These are phyloP conservation scores for Polytrichum commune DNA, from an alignment of 225 moss, liverwort and hornwort species.

Conservation along the genomic window DNA sequence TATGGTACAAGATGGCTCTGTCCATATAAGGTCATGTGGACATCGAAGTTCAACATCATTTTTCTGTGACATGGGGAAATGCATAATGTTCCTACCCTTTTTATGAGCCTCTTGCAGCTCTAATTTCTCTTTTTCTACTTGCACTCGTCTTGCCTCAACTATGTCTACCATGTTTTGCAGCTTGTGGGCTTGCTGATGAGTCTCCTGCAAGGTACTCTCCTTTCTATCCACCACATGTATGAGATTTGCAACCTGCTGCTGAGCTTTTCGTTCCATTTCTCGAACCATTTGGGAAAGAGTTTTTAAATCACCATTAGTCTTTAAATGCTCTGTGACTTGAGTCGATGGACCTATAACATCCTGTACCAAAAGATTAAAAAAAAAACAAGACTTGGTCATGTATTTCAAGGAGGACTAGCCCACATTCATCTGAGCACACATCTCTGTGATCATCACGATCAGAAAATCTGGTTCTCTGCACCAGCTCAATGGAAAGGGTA, in stretches of 20 bases:
- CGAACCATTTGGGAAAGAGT: constrained; percentile 34
- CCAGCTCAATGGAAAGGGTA: neutral
- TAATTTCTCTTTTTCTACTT: constrained; percentile 29
- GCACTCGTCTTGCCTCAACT: constrained; percentile 30
- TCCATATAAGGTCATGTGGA: neutral
- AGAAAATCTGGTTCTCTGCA: neutral
- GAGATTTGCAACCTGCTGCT: constrained; percentile 42
- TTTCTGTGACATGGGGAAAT: neutral
- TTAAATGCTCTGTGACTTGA: constrained; percentile 31
- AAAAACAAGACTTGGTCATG: neutral
- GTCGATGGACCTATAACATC: constrained; percentile 5
- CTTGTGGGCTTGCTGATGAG: constrained; percentile 22
- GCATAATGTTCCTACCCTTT: constrained; percentile 19
- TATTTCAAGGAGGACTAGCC: no score
- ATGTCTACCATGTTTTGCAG: constrained; percentile 31
- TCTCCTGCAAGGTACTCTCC: constrained; percentile 18
- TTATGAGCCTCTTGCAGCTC: constrained; percentile 33
- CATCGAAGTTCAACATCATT: neutral
- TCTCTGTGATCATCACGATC: no score
- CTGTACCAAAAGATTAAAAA: neutral
- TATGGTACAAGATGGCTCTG: neutral
- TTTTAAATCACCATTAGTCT: constrained; percentile 34
- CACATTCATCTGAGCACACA: no score
- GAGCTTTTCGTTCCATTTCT: constrained; percentile 34
- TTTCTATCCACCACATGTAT: constrained; percentile 32